Evolutionary conservation across 2,329 filamentous ascomycete genomes (phyloP).

Genomic region (Colletotrichum cuscutae): DNA sequence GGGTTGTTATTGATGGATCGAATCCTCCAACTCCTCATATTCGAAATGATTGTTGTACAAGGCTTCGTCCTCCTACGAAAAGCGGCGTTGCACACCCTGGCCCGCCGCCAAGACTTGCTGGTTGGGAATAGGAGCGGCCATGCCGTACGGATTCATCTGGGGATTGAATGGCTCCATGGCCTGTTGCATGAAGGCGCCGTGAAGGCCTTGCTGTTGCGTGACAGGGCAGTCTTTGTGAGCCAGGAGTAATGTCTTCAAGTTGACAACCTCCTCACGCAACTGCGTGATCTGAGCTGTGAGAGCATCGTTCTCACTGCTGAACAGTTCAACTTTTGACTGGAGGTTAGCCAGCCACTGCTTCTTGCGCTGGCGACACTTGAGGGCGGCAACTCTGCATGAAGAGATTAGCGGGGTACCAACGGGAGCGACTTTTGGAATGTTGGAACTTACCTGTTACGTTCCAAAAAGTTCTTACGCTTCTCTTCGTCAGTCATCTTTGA

Average conservation of each 20-base stretch:
- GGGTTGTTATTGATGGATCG: not conserved
- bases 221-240: conserved; percentile 98
- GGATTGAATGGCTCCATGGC: conserved; percentile 64
- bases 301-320: conserved; percentile 89
- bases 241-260: conserved; percentile 89
- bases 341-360: conserved; percentile 98
- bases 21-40: not conserved
- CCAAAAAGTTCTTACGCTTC: conserved; percentile 97
- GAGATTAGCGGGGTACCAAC: conserved; percentile 37
- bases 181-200: conserved; percentile 66
- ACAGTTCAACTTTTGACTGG: conserved; percentile 94
- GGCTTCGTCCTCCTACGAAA: conserved; percentile 56
- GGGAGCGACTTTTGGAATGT: not conserved
- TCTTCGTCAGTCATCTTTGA: conserved; percentile 97
- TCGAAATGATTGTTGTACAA: not conserved
- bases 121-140: conserved; percentile 62
- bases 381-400: conserved; percentile 80
- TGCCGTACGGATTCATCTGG: conserved; percentile 69
- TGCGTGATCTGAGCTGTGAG: conserved; percentile 85
- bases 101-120: conserved; percentile 66
- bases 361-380: conserved; percentile 97
- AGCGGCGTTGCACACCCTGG: conserved; percentile 65
- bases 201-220: conserved; percentile 84
- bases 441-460: conserved; percentile 84
- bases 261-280: conserved; percentile 91